Base-by-base conservation (phyloP, 2,329 filamentous ascomycete genomes). In the Zymoseptoria ardabiliae region DNA sequence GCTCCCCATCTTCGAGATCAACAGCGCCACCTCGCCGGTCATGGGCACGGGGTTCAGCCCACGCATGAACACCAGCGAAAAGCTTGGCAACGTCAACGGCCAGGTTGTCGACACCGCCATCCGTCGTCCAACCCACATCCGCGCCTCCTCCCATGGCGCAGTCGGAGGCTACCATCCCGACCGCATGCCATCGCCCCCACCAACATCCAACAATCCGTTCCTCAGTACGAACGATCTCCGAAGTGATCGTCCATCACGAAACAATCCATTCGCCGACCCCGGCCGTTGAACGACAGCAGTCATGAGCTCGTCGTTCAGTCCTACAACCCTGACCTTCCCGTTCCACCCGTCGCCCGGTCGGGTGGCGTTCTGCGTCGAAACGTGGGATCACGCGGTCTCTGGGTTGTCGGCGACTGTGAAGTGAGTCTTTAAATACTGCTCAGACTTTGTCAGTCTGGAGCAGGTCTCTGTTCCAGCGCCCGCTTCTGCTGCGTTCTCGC, bases 141-240 rank as follows among this genome's bases (percentile, higher is more conserved):
- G 78, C 56, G 69, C 72, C 50, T 78, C 77, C 63, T 78, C 76
- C 63, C 71, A 79, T 66, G 77, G 76, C 35, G 73, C 76, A 53
- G 72, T 78, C 57, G 74, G 70, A 57, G 70, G 75, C 57, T 74
- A 76, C 25, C 78, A 77, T 41, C 77, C 76, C 48, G 68, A 69
- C 70, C 13, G 17, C 35, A 45, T 17, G 13, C 35, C 17, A 45
- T 68, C 25, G 25, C 25, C 74, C 69, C 64, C 70, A 66, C 61
- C 64, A 50, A 67, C 57, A 63, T 71, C 59, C 58, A 58, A 59
- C 54, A 63, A 66, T 63, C 68, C 67, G 56, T 64, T 67, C 58
- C 56, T 68, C 63, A 56, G 66, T 70, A 54, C 67, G 66, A 62
- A 70, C 68, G 59, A 64, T 60, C 66, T 63, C 59, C 61, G 59